Evolutionary conservation across 2,329 filamentous ascomycete genomes (phyloP).

Genomic region (Ambrosiella cleistominuta): DNA sequence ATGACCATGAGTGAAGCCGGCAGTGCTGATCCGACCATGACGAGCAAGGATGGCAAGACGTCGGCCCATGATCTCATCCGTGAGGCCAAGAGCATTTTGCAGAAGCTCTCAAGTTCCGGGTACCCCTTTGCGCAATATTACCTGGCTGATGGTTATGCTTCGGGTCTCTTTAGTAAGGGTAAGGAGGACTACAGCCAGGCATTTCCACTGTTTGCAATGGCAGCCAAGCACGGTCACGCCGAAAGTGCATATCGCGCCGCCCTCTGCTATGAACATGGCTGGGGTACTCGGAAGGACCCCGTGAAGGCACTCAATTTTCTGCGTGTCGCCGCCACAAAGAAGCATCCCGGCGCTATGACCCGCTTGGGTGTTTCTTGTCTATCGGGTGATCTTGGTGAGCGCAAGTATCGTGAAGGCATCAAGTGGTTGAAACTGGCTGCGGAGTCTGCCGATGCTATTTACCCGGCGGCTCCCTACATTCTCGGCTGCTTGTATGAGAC

Average conservation of each 20-base stretch:
- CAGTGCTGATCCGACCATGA: neutral
- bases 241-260: slow-evolving; percentile 89
- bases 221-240: slow-evolving; percentile 91
- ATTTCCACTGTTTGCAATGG: slow-evolving; percentile 81
- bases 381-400: slow-evolving; percentile 72
- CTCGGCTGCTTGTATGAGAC: slow-evolving; percentile 76
- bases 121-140: slow-evolving; percentile 98
- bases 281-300: slow-evolving; percentile 81
- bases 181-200: slow-evolving; percentile 83
- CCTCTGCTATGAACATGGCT: slow-evolving; percentile 94
- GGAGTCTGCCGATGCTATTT: slow-evolving; percentile 77
- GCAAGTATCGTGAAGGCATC: slow-evolving; percentile 74
- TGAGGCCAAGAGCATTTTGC: slow-evolving; percentile 79
- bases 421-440: slow-evolving; percentile 93
- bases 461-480: slow-evolving; percentile 85
- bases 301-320: slow-evolving; percentile 90
- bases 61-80: slow-evolving; percentile 52
- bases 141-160: slow-evolving; percentile 82
- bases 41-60: slow-evolving; percentile 25
- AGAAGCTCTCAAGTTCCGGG: slow-evolving; percentile 66
- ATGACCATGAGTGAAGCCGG: slow-evolving; percentile 32
- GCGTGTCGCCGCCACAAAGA: slow-evolving; percentile 75
- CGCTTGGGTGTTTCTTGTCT: slow-evolving; percentile 82
- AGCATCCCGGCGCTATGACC: slow-evolving; percentile 87
- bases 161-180: slow-evolving; percentile 86